A percentile compares a stretch with the other conserved stretches of the same genome.
Evolutionary conservation across 306 rosid species (phyloP).

Genomic region (Aeschynomene evenia): DNA sequence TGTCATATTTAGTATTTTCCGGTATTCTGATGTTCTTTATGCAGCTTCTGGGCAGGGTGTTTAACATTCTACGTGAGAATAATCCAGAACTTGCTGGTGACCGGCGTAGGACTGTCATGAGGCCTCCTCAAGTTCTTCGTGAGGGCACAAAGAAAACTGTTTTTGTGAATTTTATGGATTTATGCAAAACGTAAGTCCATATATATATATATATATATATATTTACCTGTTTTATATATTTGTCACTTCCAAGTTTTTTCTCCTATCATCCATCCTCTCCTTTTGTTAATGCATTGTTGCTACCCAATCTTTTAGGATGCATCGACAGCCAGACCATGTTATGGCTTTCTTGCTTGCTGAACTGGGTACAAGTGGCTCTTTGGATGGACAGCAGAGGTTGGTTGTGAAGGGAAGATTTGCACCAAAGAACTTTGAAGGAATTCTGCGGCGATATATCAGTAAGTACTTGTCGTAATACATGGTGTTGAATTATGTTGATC

Average conservation of each 20-base stretch:
- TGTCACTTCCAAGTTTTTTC: background rate
- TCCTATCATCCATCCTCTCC: background rate
- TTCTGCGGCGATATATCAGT: slow-evolving; percentile 84
- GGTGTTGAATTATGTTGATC: background rate
- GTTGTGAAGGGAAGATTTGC: slow-evolving; percentile 95
- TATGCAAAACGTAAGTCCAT: slow-evolving; percentile 71
- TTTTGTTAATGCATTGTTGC: slow-evolving; percentile 11
- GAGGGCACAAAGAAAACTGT: slow-evolving; percentile 97
- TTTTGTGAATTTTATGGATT: slow-evolving; percentile 89
- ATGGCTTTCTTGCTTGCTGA: slow-evolving; percentile 90
- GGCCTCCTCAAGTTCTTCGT: slow-evolving; percentile 97
- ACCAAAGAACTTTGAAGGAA: slow-evolving; percentile 90
- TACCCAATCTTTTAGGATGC: slow-evolving; percentile 52
- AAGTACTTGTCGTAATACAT: slow-evolving; percentile 34
- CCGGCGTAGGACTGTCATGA: slow-evolving; percentile 85
- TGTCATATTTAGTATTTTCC: background rate
- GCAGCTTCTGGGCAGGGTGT: slow-evolving; percentile 91
- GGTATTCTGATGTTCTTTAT: slow-evolving; percentile 10
- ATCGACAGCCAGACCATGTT: slow-evolving; percentile 90
- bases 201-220: background rate
- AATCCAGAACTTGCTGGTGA: slow-evolving; percentile 95
- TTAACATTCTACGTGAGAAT: slow-evolving; percentile 83
- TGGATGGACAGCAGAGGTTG: slow-evolving; percentile 87
- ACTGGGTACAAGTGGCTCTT: slow-evolving; percentile 91
- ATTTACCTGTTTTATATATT: background rate